phyloP scores from a whole-genome alignment of 768 basidiomycete species.

The Cubamyces sp. region DNA sequence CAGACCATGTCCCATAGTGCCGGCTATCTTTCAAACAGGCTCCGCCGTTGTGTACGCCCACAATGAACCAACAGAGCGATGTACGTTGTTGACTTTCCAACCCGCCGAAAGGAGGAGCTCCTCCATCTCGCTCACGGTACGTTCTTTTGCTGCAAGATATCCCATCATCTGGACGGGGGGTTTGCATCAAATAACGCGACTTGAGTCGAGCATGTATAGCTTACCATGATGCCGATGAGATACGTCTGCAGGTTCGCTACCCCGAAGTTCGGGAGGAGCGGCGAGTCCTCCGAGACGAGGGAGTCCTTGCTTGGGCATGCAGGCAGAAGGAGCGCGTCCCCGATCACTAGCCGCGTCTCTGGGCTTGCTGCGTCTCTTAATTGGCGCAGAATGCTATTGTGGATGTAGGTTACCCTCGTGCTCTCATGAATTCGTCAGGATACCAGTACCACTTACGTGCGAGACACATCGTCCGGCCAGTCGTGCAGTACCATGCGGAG shows the following conservation, averaged over 20 bases:
- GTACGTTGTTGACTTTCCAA: slow-evolving; percentile 65
- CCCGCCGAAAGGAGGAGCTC: slow-evolving; percentile 60
- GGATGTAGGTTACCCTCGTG: slow-evolving; percentile 52
- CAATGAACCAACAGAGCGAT: slow-evolving; percentile 60
- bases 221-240: slow-evolving; percentile 13
- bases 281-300: slow-evolving; percentile 7
- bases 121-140: slow-evolving; percentile 64
- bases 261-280: slow-evolving; percentile 20
- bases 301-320: slow-evolving; percentile 13
- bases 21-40: not conserved
- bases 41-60: slow-evolving; percentile 70
- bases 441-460: not conserved
- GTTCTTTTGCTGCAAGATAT: slow-evolving; percentile 66
- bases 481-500: slow-evolving; percentile 20
- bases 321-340: slow-evolving; percentile 18
- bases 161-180: slow-evolving; percentile 57
- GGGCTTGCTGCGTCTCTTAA: slow-evolving; percentile 16
- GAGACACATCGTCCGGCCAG: slow-evolving; percentile 21
- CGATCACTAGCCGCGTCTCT: slow-evolving; percentile 19
- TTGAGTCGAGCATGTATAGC: not conserved
- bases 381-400: slow-evolving; percentile 7
- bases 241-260: slow-evolving; percentile 9
- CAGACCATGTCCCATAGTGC: not conserved
- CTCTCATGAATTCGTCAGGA: slow-evolving; percentile 46
- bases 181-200: too few relatives aligned